These are phyloP conservation scores for Tinospora cordifolia DNA, from an alignment of 164 flowering plant species.

Conservation along the genomic window DNA sequence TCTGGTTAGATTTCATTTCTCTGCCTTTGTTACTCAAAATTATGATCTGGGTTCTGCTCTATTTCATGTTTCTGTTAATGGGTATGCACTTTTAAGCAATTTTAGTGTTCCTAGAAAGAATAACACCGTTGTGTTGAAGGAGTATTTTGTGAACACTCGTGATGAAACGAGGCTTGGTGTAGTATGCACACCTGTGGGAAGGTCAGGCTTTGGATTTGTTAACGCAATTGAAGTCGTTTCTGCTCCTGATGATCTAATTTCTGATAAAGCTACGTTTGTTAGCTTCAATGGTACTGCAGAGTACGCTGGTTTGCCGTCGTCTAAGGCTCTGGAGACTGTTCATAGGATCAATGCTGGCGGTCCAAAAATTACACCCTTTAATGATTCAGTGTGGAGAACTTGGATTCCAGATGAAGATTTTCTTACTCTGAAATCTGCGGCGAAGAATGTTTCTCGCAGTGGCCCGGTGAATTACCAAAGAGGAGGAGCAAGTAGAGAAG, in stretches of 20 bases:
- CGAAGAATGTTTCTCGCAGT: constrained; percentile 21
- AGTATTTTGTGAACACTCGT: constrained; percentile 40
- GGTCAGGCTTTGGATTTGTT: constrained; percentile 42
- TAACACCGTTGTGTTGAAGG: constrained; percentile 31
- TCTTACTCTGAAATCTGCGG: constrained; percentile 43
- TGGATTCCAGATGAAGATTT: constrained; percentile 71
- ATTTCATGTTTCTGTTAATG: constrained; percentile 17
- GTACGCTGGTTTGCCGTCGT: constrained; percentile 30
- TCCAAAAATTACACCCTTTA: constrained; percentile 42
- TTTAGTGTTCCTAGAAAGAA: constrained; percentile 9
- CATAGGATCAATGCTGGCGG: constrained; percentile 82
- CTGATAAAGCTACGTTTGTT: constrained; percentile 29
- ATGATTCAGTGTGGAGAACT: constrained; percentile 74
- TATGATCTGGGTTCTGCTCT: constrained; percentile 14
- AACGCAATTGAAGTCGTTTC: constrained; percentile 79
- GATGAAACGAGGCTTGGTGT: constrained; percentile 30
- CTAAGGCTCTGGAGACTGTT: constrained; percentile 43
- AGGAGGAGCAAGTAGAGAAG: constrained; percentile 41
- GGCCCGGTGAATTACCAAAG: constrained; percentile 34
- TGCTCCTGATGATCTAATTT: constrained; percentile 48
- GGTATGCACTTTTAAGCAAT: constrained; percentile 8
- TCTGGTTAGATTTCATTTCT: constrained; percentile 24
- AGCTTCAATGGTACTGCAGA: constrained; percentile 20
- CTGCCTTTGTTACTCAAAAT: constrained; percentile 13
- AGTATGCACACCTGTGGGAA: constrained; percentile 29